phyloP scores from a whole-genome alignment of 1,139 yeast genomes.

The Candida pseudoviswanathii region DNA sequence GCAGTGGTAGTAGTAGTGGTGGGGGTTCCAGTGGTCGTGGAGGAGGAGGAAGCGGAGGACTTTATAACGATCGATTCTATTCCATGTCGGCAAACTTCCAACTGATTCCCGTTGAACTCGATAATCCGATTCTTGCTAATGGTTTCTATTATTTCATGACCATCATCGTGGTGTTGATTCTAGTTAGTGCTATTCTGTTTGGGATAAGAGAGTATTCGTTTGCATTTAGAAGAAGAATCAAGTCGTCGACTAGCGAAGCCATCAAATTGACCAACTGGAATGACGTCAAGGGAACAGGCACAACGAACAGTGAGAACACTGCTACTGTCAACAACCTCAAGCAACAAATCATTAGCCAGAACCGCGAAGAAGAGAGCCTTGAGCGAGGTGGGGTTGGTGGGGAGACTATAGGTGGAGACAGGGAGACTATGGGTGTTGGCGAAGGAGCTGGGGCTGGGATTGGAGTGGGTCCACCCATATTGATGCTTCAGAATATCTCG shows the following conservation, averaged over 20 bases:
- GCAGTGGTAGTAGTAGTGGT: too few species aligned
- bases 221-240: constrained; percentile 17
- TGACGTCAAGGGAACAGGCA: background rate
- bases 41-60: background rate
- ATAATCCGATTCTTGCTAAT: constrained; percentile 25
- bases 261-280: constrained; percentile 13
- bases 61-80: background rate
- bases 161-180: constrained; percentile 24
- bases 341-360: constrained; percentile 2
- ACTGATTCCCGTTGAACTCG: constrained; percentile 4
- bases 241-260: constrained; percentile 13
- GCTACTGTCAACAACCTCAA: constrained; percentile 2
- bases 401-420: too few species aligned
- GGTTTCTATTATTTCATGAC: constrained; percentile 31
- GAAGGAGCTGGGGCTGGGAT: background rate
- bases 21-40: too few species aligned
- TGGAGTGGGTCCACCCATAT: background rate
- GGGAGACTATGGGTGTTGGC: too few species aligned
- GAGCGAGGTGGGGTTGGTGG: too few species aligned
- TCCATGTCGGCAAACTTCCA: constrained; percentile 7
- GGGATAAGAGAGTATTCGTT: constrained; percentile 30
- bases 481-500: background rate
- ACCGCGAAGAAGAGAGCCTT: too few species aligned
- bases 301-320: background rate
- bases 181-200: constrained; percentile 26